A percentile compares a stretch with the other conserved stretches of the same genome.
Evolutionary conservation across 495 filamentous ascomycete genomes (phyloP).

Genomic region (Neurospora sp.): DNA sequence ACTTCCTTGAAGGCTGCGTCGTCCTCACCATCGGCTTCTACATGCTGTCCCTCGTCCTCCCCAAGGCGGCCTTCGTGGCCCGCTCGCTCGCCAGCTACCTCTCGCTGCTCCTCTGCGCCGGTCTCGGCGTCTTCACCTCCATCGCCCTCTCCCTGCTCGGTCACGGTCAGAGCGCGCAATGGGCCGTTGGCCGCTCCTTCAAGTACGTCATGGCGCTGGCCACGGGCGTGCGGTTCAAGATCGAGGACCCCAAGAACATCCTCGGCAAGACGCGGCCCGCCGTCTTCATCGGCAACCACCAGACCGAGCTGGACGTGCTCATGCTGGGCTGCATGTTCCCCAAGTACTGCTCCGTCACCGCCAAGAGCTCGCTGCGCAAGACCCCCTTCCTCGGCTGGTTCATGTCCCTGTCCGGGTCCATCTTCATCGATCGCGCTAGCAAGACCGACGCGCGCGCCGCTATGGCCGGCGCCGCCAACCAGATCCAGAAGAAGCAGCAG

Average conservation of each 20-base stretch:
- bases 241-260: slow-evolving; percentile 56
- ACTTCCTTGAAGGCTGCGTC: slow-evolving; percentile 48
- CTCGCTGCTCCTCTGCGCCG: slow-evolving; percentile 53
- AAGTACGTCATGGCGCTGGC: slow-evolving; percentile 66
- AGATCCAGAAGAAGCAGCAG: slow-evolving; percentile 68
- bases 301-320: slow-evolving; percentile 88
- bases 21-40: slow-evolving; percentile 49
- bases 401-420: slow-evolving; percentile 79
- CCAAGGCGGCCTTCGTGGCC: slow-evolving; percentile 56
- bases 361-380: slow-evolving; percentile 73
- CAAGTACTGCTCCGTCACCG: slow-evolving; percentile 83
- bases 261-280: slow-evolving; percentile 63
- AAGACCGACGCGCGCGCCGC: slow-evolving; percentile 69
- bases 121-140: slow-evolving; percentile 69
- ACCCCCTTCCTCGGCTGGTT: slow-evolving; percentile 94
- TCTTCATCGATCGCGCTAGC: slow-evolving; percentile 91
- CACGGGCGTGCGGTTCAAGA: slow-evolving; percentile 70
- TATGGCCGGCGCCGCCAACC: slow-evolving; percentile 70
- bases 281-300: slow-evolving; percentile 89
- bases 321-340: slow-evolving; percentile 84
- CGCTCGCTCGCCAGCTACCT: slow-evolving; percentile 64
- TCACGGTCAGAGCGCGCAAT: slow-evolving; percentile 69
- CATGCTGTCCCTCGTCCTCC: slow-evolving; percentile 43
- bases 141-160: slow-evolving; percentile 62
- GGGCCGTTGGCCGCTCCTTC: slow-evolving; percentile 71